Evolutionary conservation across 352 stramenopile species (phyloP).

Genomic region (Phytophthora tubulina): DNA sequence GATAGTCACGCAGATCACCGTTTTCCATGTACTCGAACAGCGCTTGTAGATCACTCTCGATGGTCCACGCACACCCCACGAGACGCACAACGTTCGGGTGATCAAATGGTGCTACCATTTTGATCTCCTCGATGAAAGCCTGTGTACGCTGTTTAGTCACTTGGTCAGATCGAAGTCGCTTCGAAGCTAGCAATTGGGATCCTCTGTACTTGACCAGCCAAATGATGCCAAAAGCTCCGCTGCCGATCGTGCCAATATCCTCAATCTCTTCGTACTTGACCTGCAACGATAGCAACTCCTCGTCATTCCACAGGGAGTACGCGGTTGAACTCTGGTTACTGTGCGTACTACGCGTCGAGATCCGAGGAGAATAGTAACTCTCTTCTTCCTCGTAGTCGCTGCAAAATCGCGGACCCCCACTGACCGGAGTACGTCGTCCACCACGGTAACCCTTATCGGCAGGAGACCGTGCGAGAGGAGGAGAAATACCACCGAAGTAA

Average conservation of each 20-base stretch:
- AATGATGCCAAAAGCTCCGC: constrained; percentile 56
- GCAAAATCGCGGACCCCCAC: constrained; percentile 27
- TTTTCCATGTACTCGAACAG: constrained; percentile 77
- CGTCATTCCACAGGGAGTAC: constrained; percentile 67
- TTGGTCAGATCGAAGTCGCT: constrained; percentile 58
- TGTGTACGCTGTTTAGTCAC: constrained; percentile 50
- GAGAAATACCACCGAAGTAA: constrained; percentile 48
- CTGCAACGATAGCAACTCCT: constrained; percentile 60
- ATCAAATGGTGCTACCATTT: constrained; percentile 64
- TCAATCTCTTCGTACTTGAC: constrained; percentile 60
- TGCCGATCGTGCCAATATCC: constrained; percentile 59
- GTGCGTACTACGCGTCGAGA: constrained; percentile 48
- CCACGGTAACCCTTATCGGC: constrained; percentile 38
- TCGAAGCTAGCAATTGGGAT: constrained; percentile 54
- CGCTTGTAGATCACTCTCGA: constrained; percentile 61
- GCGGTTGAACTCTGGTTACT: constrained; percentile 49
- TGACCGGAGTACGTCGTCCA: constrained; percentile 37
- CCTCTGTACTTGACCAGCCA: constrained; percentile 59
- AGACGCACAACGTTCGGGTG: constrained; percentile 76
- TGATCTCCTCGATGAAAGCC: constrained; percentile 77
- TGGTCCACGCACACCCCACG: constrained; percentile 70
- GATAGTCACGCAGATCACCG: constrained; percentile 63
- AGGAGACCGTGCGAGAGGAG: constrained; percentile 38
- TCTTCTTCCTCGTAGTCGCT: constrained; percentile 37
- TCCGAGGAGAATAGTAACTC: constrained; percentile 34